Evolutionary conservation across 2,329 filamentous ascomycete genomes (phyloP).

Genomic region (Corniculantispora saksenae): DNA sequence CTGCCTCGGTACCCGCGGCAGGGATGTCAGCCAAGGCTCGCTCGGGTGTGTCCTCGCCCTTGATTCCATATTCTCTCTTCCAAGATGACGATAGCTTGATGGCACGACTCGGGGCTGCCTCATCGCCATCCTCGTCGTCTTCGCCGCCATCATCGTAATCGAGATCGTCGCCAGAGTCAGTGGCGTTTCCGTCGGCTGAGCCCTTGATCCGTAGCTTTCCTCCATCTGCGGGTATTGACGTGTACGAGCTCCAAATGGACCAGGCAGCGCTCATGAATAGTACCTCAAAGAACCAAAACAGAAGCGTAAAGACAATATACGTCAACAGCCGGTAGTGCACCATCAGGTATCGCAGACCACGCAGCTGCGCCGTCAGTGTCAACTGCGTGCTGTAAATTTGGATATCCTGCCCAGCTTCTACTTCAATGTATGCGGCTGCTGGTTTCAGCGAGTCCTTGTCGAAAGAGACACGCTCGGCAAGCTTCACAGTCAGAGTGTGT

Average conservation of each 20-base stretch:
- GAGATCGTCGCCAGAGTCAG: slow-evolving; percentile 19
- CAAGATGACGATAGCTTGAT: slow-evolving; percentile 31
- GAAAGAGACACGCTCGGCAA: slow-evolving; percentile 77
- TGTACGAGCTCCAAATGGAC: slow-evolving; percentile 51
- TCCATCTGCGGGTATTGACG: slow-evolving; percentile 20
- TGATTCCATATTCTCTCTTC: slow-evolving; percentile 35
- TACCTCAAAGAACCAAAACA: slow-evolving; percentile 80
- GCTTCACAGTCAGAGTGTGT: slow-evolving; percentile 62
- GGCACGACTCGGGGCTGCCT: slow-evolving; percentile 37
- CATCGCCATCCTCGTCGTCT: slow-evolving; percentile 40
- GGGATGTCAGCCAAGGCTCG: slow-evolving; percentile 36
- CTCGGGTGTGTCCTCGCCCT: slow-evolving; percentile 25
- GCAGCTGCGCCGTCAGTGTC: slow-evolving; percentile 71
- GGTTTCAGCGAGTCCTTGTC: slow-evolving; percentile 41
- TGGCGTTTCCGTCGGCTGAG: slow-evolving; percentile 20
- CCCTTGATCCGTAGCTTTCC: slow-evolving; percentile 16
- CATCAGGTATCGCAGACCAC: slow-evolving; percentile 81
- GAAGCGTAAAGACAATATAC: slow-evolving; percentile 65
- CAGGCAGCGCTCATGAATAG: slow-evolving; percentile 66
- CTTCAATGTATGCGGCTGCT: slow-evolving; percentile 56
- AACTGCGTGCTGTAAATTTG: slow-evolving; percentile 75
- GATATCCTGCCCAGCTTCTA: slow-evolving; percentile 68
- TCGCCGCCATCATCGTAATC: slow-evolving; percentile 33
- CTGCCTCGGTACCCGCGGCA: slow-evolving; percentile 43
- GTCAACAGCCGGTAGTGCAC: slow-evolving; percentile 75